Conservation (phyloP, 2,329 filamentous ascomycete genomes). For the Aureobasidium leucospermi region DNA sequence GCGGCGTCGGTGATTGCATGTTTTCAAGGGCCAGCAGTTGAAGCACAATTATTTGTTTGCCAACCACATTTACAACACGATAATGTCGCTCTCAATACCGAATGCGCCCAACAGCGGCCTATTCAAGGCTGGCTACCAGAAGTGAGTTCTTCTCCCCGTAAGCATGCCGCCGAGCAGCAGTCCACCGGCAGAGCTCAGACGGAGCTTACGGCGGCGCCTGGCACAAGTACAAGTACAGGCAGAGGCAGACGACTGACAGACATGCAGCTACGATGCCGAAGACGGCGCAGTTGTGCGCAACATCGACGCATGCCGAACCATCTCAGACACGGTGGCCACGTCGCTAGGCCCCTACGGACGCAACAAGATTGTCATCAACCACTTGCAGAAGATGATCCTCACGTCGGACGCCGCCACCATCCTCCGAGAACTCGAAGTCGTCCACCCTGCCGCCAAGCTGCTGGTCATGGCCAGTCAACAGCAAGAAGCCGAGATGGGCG, state of each 20-base stretch:
- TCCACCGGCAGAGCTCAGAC: not conserved
- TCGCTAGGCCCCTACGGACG: slow-evolving; percentile 94
- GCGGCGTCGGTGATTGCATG: slow-evolving; percentile 1
- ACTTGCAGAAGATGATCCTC: slow-evolving; percentile 98
- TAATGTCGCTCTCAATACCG: slow-evolving; percentile 94
- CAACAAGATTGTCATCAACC: slow-evolving; percentile 99
- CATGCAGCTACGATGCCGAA: slow-evolving; percentile 85
- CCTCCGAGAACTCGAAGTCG: slow-evolving; percentile 92
- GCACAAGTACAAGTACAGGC: slow-evolving; percentile 18
- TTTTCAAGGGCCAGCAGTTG: not conserved
- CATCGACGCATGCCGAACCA: slow-evolving; percentile 95
- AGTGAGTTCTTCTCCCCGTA: slow-evolving; percentile 48
- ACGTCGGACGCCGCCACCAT: slow-evolving; percentile 98
- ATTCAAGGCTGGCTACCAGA: slow-evolving; percentile 95
- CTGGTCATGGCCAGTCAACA: slow-evolving; percentile 98
- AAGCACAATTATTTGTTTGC: not conserved
- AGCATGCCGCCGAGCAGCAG: not conserved
- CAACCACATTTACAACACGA: not conserved
- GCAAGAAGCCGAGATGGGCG: slow-evolving; percentile 98
- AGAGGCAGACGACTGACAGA: slow-evolving; percentile 26
- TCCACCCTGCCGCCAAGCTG: slow-evolving; percentile 95
- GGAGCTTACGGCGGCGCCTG: slow-evolving; percentile 16
- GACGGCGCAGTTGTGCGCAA: slow-evolving; percentile 98
- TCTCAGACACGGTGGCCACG: slow-evolving; percentile 92
- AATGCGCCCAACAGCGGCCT: slow-evolving; percentile 86